Evolutionary conservation across 2,329 filamentous ascomycete genomes (phyloP).

Genomic region (Ophiosphaerella herpotricha): DNA sequence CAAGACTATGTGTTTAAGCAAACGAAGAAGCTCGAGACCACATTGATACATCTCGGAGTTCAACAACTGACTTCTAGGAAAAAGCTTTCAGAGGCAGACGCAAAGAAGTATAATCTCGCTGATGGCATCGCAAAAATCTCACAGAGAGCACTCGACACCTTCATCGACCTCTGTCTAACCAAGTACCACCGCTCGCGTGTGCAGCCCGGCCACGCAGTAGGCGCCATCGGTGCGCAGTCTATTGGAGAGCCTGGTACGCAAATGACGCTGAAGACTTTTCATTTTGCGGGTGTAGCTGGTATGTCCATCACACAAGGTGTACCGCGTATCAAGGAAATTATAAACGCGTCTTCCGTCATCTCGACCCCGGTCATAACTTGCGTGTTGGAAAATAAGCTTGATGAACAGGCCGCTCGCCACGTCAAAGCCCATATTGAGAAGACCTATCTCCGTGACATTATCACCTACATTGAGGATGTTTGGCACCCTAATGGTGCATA

Average conservation of each 20-base stretch:
- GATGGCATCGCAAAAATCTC: constrained; percentile 87
- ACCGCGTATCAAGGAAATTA: constrained; percentile 99
- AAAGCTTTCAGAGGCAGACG: constrained; percentile 31
- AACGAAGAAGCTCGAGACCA: constrained; percentile 64
- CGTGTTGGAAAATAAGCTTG: constrained; percentile 74
- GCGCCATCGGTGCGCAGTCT: constrained; percentile 93
- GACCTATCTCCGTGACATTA: constrained; percentile 82
- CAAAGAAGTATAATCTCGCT: constrained; percentile 42
- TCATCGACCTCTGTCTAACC: constrained; percentile 79
- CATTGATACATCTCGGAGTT: constrained; percentile 34
- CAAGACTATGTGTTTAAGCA: constrained; percentile 70
- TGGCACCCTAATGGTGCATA: constrained; percentile 80
- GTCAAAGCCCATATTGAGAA: constrained; percentile 96
- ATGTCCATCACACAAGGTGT: constrained; percentile 99
- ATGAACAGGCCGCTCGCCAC: constrained; percentile 80
- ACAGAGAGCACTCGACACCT: constrained; percentile 69
- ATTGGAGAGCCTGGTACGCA: constrained; percentile 98
- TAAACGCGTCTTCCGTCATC: constrained; percentile 94
- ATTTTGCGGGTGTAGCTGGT: constrained; percentile 98
- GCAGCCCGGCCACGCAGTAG: constrained; percentile 93
- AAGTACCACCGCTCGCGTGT: constrained; percentile 92
- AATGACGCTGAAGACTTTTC: constrained; percentile 99
- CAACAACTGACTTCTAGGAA: constrained; percentile 16
- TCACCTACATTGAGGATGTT: constrained; percentile 82
- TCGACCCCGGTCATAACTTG: constrained; percentile 94